Percentiles rank a stretch among this genome's conserved stretches.
These are phyloP conservation scores for Toxicodendron radicans DNA, from an alignment of 345 rosid genomes.

Conservation along the genomic window DNA sequence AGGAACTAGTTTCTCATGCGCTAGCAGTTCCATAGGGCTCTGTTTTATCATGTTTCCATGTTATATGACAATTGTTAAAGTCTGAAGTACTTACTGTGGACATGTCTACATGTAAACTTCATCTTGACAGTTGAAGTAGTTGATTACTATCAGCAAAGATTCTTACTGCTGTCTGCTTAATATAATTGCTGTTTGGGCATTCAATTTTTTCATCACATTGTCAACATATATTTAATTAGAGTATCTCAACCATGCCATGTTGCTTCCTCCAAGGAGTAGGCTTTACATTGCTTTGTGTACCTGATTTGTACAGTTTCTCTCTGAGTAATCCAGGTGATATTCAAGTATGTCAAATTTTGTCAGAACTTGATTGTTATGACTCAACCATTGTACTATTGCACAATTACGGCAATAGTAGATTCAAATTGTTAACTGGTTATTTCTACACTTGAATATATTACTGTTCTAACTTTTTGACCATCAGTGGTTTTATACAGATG, in stretches of 20 bases:
- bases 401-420: neutral
- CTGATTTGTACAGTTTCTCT: neutral
- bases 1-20: neutral
- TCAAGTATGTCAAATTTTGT: neutral
- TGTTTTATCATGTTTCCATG: neutral
- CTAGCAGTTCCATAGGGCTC: neutral
- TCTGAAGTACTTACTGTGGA: neutral
- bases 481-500: neutral
- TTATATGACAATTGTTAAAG: neutral
- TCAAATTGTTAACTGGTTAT: neutral
- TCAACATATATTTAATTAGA: neutral
- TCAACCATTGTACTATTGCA: neutral
- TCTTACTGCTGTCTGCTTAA: neutral
- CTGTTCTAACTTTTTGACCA: neutral
- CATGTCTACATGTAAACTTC: neutral
- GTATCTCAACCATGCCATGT: neutral
- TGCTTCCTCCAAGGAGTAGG: neutral
- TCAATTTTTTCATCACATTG: neutral
- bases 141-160: neutral
- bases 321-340: neutral
- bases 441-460: neutral
- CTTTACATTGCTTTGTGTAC: neutral
- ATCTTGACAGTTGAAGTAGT: neutral
- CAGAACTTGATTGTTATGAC: neutral
- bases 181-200: neutral